Base-by-base conservation (phyloP, 192 early-diverging fungal species). In the Thoreauomyces humboldtii region DNA sequence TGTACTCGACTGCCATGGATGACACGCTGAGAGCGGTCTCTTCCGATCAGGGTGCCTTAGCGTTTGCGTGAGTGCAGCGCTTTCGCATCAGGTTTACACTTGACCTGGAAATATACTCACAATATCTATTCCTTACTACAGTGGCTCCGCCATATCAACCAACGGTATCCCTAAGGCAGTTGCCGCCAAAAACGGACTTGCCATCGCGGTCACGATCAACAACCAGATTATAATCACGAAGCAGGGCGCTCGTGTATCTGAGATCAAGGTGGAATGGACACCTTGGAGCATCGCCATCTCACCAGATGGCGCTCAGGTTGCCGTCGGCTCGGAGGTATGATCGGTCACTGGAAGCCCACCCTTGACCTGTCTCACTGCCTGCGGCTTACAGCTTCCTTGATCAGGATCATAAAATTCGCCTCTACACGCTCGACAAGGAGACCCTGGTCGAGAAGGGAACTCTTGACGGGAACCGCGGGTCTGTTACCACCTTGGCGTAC, bases 401-500 rank as follows among this genome's bases (percentile, higher is more conserved):
- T 38, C 57, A 85, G 75, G 89, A 93, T 74, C 46, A 61, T 35
- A 81, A 85, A 45, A 82, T 91, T 34, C 84, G 78, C 41, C 47
- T 90, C 14, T 93, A 87, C 81, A 74, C 58, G 4, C 47, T 88
- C 21, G 68, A 74, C 29, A 75, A 66, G 7, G 78, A 69, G 28
- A 32, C 67, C 44, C 29, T 86, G 48, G 50, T 25, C 25, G 53
- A 48, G 25, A 36, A 46, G 51, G 54, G 35, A 14, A 35, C 83
- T 11, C 25, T 78, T 21, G 78, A 81, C 31, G 42, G 45, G 15
- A 81, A 84, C 73, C 73, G 78, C 9, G 85, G 89, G 24, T 73
- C 86, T 6, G 83, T 97, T 62, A 91, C 94, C 0, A 78, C 86
- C n/a, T 63, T 98, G 48, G 75, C 89, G 1, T 89, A 88, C 65